Percentiles rank a stretch among this genome's conserved stretches.
Evolutionary conservation across 805 yeast species (phyloP).

Genomic region (Saturnispora sekii): DNA sequence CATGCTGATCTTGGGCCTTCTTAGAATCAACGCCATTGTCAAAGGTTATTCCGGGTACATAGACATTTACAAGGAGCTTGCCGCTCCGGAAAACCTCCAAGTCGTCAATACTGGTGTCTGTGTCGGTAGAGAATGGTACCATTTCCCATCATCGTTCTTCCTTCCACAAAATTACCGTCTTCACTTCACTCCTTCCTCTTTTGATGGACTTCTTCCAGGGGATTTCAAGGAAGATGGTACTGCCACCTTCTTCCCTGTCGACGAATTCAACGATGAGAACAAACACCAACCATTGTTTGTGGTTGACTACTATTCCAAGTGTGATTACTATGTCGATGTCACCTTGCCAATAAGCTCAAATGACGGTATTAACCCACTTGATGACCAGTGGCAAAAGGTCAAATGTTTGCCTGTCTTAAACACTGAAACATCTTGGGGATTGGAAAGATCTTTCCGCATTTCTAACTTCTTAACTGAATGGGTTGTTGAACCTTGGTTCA

Average conservation of each 20-base stretch:
- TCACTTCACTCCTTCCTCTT: constrained; percentile 64
- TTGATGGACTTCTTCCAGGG: constrained; percentile 82
- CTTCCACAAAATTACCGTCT: constrained; percentile 55
- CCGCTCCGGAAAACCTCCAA: neutral
- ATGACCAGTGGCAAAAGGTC: constrained; percentile 37
- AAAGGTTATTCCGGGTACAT: constrained; percentile 28
- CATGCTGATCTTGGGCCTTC: constrained; percentile 6
- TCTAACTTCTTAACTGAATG: neutral
- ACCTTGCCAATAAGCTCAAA: constrained; percentile 39
- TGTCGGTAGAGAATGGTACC: constrained; percentile 93
- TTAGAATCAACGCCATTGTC: constrained; percentile 40
- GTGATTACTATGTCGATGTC: constrained; percentile 69
- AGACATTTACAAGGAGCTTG: neutral
- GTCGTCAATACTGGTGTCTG: constrained; percentile 41
- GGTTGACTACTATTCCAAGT: constrained; percentile 32
- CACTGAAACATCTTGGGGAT: constrained; percentile 41
- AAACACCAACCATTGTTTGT: constrained; percentile 52
- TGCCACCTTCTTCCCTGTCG: constrained; percentile 42
- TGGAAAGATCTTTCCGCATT: constrained; percentile 23
- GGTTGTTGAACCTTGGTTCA: constrained; percentile 10
- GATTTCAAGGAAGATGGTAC: constrained; percentile 48
- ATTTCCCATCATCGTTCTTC: constrained; percentile 82
- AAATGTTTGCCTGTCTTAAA: constrained; percentile 43
- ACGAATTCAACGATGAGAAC: constrained; percentile 69
- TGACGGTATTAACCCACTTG: constrained; percentile 10